Base-by-base conservation (phyloP, 371 early-diverging fungal species). In the Nosema muscidifuracis region DNA sequence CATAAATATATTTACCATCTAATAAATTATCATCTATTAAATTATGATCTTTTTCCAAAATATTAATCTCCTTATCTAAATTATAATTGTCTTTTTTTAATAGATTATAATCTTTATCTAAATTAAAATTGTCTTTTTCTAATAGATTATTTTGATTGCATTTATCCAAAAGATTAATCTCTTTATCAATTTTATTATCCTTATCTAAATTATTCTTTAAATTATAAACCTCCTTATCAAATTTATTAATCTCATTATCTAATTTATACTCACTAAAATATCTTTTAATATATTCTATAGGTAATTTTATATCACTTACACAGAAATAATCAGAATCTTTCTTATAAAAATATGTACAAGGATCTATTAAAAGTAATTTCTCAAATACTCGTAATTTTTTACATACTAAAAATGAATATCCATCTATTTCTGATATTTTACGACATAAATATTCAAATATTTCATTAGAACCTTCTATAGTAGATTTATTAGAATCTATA, bases 401-500 rank as follows among this genome's bases (percentile, higher is more conserved):
- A 16, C 77, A 40, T 13, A 63, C 67, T 36, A 77, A 33, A 53
- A 74, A 30, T 58, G 67, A 44, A 50, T 65, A 74, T 43, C 65
- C 72, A 0, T 58, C n/a, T 9, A 60, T 36, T 12, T 1, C 18
- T 1, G 13, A 30, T 9, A 70, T 65, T 34, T 74, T 61, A 0
- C 69, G 66, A 1, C 68, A 9, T 3, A 67, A 24, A 43, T 73
- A 63, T 16, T 61, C 66, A 50, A 75, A 53, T 33, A 69, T 64
- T 0, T 38, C 20, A 28, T 30, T 38, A 60, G 70, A 40, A 36
- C 47, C 62, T 42, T 62, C 56, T 30, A 31, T 15, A 16, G 57
- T 50, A n/a, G 44, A 34, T 69, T 77, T 72, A 0, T 58, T 62
- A 13, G 67, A 73, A 12, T 67, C 50, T 15, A 80, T 56, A 16